Percentiles rank a stretch among this genome's conserved stretches.
Conservation (phyloP, 1,139 yeast species). For the Zygoascus meyerae region DNA sequence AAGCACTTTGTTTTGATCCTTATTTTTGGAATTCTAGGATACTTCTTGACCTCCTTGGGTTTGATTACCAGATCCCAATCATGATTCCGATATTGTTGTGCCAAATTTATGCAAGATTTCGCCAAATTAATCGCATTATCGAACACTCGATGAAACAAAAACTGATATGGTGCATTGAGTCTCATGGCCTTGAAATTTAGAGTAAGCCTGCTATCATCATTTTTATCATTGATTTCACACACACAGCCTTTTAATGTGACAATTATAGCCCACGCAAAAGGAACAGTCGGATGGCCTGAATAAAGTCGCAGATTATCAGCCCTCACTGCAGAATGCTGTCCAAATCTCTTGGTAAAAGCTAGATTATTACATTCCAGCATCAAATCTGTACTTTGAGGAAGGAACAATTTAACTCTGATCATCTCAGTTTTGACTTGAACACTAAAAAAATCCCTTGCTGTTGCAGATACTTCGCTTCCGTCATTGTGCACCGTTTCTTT, state of each 20-base stretch:
- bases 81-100: slow-evolving; percentile 44
- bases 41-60: slow-evolving; percentile 34
- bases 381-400: slow-evolving; percentile 49
- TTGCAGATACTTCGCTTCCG: not conserved
- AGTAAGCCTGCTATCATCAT: slow-evolving; percentile 17
- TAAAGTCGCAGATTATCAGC: slow-evolving; percentile 44
- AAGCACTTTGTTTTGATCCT: slow-evolving; percentile 46
- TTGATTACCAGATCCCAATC: slow-evolving; percentile 35
- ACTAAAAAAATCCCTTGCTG: slow-evolving; percentile 28
- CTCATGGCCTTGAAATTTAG: slow-evolving; percentile 33
- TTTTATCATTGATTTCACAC: slow-evolving; percentile 18
- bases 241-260: slow-evolving; percentile 29
- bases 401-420: slow-evolving; percentile 41
- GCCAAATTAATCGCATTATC: slow-evolving; percentile 59
- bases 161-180: slow-evolving; percentile 52
- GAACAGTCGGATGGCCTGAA: slow-evolving; percentile 51
- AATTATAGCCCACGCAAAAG: slow-evolving; percentile 39
- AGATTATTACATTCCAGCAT: slow-evolving; percentile 47
- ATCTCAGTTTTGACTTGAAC: slow-evolving; percentile 37
- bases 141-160: slow-evolving; percentile 57
- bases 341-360: slow-evolving; percentile 32
- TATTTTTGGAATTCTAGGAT: slow-evolving; percentile 47
- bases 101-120: slow-evolving; percentile 55
- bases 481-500: not conserved
- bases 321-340: slow-evolving; percentile 29